Percentiles rank a stretch among this genome's conserved stretches.
phyloP scores from a whole-genome alignment of 495 filamentous ascomycete species.

The Penicillium roqueforti region DNA sequence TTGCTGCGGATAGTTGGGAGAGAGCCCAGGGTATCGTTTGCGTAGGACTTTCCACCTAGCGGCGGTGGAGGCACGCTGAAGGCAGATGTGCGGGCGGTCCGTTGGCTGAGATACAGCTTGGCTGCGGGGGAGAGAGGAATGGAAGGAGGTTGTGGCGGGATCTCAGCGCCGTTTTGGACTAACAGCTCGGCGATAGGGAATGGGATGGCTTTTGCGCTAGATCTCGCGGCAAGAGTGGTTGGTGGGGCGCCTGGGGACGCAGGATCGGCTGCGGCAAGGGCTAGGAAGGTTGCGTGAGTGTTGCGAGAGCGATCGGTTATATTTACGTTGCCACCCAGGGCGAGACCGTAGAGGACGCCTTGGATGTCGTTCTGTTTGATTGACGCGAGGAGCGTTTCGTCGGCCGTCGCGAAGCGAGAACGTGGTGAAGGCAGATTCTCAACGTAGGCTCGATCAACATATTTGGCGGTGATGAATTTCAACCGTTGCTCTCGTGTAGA shows the following conservation, averaged over 20 bases:
- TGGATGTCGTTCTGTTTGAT: constrained; percentile 94
- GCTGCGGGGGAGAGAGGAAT: constrained; percentile 75
- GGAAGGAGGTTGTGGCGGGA: constrained; percentile 66
- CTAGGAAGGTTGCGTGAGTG: constrained; percentile 84
- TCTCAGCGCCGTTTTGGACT: constrained; percentile 89
- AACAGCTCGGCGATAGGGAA: constrained; percentile 92
- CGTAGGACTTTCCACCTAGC: constrained; percentile 23
- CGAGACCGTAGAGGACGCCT: constrained; percentile 85
- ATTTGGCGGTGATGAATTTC: constrained; percentile 92
- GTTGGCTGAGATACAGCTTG: constrained; percentile 78
- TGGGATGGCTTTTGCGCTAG: constrained; percentile 41
- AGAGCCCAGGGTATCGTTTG: constrained; percentile 41
- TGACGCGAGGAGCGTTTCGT: constrained; percentile 87
- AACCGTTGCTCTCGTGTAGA: constrained; percentile 86
- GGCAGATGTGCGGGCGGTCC: constrained; percentile 48
- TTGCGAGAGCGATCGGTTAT: constrained; percentile 78
- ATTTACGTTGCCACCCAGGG: constrained; percentile 84
- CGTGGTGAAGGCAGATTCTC: constrained; percentile 68
- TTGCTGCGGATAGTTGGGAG: constrained; percentile 42
- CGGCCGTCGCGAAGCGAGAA: constrained; percentile 72
- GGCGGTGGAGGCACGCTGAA: constrained; percentile 22
- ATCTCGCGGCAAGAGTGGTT: constrained; percentile 33
- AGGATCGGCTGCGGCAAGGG: constrained; percentile 91
- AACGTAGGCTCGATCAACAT: constrained; percentile 78
- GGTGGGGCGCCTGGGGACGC: constrained; percentile 58